These are phyloP conservation scores for Sporobolus alterniflorus DNA, from an alignment of 202 grass and related monocot genomes.

Conservation along the genomic window DNA sequence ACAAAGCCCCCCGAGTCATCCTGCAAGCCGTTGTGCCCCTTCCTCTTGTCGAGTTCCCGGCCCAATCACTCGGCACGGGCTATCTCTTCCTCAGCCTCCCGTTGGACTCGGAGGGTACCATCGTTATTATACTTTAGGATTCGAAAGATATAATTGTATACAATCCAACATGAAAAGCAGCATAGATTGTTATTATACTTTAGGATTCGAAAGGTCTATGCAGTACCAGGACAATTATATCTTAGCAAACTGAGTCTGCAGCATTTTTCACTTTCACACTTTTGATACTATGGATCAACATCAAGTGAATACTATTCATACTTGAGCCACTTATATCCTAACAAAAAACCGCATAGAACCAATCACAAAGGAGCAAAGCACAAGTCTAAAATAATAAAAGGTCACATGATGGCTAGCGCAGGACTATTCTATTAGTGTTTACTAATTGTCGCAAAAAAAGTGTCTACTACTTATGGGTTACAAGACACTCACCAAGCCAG, in stretches of 20 bases:
- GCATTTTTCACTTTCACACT: neutral
- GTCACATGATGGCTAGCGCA: neutral
- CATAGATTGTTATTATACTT: neutral
- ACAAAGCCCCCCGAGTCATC: too few species aligned
- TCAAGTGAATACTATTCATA: neutral
- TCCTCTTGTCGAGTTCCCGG: too few species aligned
- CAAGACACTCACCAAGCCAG: slow-evolving; percentile 68
- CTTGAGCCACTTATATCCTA: neutral
- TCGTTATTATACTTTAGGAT: too few species aligned
- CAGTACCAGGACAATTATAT: neutral
- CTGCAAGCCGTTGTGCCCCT: too few species aligned
- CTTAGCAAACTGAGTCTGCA: neutral
- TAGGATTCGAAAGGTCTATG: neutral
- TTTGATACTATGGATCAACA: neutral
- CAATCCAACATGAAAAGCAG: neutral
- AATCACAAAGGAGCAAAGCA: slow-evolving; percentile 10
- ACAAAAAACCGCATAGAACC: neutral
- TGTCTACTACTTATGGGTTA: too few species aligned
- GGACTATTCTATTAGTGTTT: neutral
- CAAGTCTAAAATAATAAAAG: slow-evolving; percentile 4
- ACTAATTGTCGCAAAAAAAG: neutral
- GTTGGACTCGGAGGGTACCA: too few species aligned
- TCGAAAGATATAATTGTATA: too few species aligned
- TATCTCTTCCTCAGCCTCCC: too few species aligned
- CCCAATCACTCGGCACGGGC: too few species aligned